Percentiles rank a stretch among this genome's conserved stretches.
Evolutionary conservation across 2,329 filamentous ascomycete species (phyloP).

Genomic region (Byssoonygena ceratinophila): DNA sequence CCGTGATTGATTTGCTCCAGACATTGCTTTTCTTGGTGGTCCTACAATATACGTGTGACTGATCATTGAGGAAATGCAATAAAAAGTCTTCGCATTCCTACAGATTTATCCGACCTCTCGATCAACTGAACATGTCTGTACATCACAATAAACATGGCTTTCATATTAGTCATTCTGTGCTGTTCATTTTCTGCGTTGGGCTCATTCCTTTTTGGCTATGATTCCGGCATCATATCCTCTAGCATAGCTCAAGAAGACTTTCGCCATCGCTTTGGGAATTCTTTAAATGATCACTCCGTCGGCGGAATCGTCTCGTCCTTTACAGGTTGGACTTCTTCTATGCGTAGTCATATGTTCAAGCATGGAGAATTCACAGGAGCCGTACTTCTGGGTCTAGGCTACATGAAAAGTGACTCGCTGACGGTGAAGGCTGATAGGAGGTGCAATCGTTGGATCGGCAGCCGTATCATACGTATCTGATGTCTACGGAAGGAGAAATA

Average conservation of each 20-base stretch:
- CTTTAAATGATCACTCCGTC: conserved; percentile 25
- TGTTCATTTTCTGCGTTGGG: conserved; percentile 39
- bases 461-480: conserved; percentile 29
- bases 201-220: conserved; percentile 42
- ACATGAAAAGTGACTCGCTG: no score
- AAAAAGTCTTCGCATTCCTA: neutral
- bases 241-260: conserved; percentile 31
- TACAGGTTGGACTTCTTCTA: conserved; percentile 21
- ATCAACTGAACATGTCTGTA: neutral
- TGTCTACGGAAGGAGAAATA: conserved; percentile 24
- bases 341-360: neutral
- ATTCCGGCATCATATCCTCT: conserved; percentile 32
- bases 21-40: no score
- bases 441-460: conserved; percentile 31
- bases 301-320: conserved; percentile 35
- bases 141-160: conserved; percentile 19
- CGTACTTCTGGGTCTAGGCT: neutral
- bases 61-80: no score
- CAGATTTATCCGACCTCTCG: neutral
- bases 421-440: conserved; percentile 21
- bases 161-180: conserved; percentile 26
- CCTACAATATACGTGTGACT: no score
- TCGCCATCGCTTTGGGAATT: conserved; percentile 22
- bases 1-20: no score
- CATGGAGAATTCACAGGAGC: neutral